A percentile compares a stretch with the other conserved stretches of the same genome.
Conservation (phyloP, 2,329 filamentous ascomycete species). For the Mollisia scopiformis region DNA sequence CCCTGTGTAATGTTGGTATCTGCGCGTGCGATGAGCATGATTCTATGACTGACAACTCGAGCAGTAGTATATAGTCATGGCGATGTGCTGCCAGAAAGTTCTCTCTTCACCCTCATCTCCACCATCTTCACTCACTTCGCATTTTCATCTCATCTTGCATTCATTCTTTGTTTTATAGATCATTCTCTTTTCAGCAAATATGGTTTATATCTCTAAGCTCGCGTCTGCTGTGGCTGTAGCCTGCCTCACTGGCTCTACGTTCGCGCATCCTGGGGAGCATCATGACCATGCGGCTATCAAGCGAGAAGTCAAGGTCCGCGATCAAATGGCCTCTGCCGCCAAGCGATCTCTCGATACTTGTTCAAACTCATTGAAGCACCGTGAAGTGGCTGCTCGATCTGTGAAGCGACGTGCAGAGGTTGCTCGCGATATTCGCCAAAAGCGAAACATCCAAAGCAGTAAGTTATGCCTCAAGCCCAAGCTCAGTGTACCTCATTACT, state of each 20-base stretch:
- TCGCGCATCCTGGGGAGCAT: conserved; percentile 28
- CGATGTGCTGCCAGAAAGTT: not conserved
- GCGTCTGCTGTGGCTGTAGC: conserved; percentile 21
- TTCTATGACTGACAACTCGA: not conserved
- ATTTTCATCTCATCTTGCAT: conserved; percentile 5
- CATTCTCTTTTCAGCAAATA: conserved; percentile 12
- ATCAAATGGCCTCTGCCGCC: conserved; percentile 25
- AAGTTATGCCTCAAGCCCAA: not conserved
- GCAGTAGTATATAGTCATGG: conserved; percentile 4
- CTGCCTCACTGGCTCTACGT: conserved; percentile 20
- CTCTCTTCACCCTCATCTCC: conserved; percentile 17
- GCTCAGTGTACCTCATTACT: no score
- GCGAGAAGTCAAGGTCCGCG: conserved; percentile 25
- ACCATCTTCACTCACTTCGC: not conserved
- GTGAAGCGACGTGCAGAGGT: conserved; percentile 39
- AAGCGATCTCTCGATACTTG: conserved; percentile 39
- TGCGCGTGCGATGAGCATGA: not conserved
- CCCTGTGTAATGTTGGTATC: not conserved
- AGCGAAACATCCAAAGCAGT: conserved; percentile 30
- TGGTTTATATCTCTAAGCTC: conserved; percentile 29
- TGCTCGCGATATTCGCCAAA: conserved; percentile 37
- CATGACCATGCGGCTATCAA: conserved; percentile 24
- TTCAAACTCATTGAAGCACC: conserved; percentile 39
- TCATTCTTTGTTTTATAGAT: conserved; percentile 1
- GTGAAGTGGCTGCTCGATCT: conserved; percentile 39